Evolutionary conservation across 139 green algal species (phyloP).

Genomic region (Tetradesmus lagerheimii): DNA sequence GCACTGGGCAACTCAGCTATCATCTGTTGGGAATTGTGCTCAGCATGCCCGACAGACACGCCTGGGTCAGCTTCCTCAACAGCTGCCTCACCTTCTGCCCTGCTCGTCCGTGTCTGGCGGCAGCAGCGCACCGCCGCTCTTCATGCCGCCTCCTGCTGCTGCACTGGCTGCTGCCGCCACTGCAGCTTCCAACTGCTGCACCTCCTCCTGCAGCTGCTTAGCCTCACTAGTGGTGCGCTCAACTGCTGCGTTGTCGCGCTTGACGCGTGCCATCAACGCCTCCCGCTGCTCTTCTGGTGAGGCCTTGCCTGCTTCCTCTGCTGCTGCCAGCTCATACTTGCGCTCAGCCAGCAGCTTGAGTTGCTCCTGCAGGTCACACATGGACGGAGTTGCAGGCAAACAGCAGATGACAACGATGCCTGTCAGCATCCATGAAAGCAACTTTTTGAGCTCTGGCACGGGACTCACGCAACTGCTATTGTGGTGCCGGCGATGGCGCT

Average conservation of each 20-base stretch:
- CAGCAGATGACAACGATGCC: background rate
- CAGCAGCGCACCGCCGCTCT: background rate
- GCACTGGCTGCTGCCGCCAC: constrained; percentile 31
- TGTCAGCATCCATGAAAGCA: background rate
- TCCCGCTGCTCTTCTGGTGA: constrained; percentile 76
- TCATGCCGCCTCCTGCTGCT: constrained; percentile 1
- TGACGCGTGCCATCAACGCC: constrained; percentile 67
- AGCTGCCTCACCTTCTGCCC: constrained; percentile 9
- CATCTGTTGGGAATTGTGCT: no score
- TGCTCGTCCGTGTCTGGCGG: background rate
- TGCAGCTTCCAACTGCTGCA: constrained; percentile 68
- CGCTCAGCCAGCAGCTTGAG: constrained; percentile 66
- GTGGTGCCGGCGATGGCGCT: no score
- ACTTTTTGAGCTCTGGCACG: no score
- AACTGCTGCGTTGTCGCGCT: constrained; percentile 77
- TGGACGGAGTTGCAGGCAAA: background rate
- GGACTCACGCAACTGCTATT: no score
- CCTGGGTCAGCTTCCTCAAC: no score
- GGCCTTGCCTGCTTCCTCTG: constrained; percentile 64
- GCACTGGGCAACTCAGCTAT: no score
- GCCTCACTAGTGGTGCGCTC: constrained; percentile 53
- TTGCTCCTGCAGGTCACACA: constrained; percentile 60
- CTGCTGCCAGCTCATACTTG: constrained; percentile 74
- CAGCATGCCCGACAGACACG: background rate
- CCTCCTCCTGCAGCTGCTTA: constrained; percentile 61